Evolutionary conservation across 352 stramenopile species (phyloP).

Genomic region (Phytopythium sindhum): DNA sequence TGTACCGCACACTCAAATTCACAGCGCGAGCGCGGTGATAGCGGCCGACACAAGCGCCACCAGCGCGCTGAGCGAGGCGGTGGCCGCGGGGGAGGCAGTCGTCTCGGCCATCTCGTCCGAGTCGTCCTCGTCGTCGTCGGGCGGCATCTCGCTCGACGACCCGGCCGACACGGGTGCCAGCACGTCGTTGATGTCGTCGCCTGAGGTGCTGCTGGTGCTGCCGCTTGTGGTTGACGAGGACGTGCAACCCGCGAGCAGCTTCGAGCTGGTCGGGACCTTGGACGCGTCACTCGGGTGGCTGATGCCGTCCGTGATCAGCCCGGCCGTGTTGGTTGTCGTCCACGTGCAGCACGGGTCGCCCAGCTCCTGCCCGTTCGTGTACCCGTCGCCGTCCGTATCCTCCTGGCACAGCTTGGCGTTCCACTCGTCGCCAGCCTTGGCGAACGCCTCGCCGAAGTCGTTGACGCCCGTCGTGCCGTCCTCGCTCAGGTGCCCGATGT

Average conservation of each 20-base stretch:
- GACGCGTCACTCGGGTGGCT: slow-evolving; percentile 56
- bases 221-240: slow-evolving; percentile 13
- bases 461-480: slow-evolving; percentile 47
- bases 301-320: slow-evolving; percentile 54
- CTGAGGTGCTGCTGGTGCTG: slow-evolving; percentile 23
- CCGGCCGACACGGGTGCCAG: slow-evolving; percentile 29
- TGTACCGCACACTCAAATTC: slow-evolving; percentile 6
- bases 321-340: slow-evolving; percentile 36
- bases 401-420: slow-evolving; percentile 44
- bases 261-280: slow-evolving; percentile 45
- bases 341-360: slow-evolving; percentile 83
- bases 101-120: slow-evolving; percentile 42
- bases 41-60: slow-evolving; percentile 10
- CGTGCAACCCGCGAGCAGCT: slow-evolving; percentile 47
- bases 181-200: slow-evolving; percentile 23
- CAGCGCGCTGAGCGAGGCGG: slow-evolving; percentile 10
- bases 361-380: slow-evolving; percentile 83
- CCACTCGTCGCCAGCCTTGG: slow-evolving; percentile 41
- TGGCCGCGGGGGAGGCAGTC: slow-evolving; percentile 13
- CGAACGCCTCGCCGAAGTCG: slow-evolving; percentile 66
- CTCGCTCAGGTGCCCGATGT: slow-evolving; percentile 53
- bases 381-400: slow-evolving; percentile 79
- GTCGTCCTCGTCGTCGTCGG: slow-evolving; percentile 64
- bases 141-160: slow-evolving; percentile 16
- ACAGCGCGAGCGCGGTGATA: slow-evolving; percentile 14